Evolutionary conservation across 768 basidiomycete species (phyloP).

Genomic region (Clitopilus passeckerianus): DNA sequence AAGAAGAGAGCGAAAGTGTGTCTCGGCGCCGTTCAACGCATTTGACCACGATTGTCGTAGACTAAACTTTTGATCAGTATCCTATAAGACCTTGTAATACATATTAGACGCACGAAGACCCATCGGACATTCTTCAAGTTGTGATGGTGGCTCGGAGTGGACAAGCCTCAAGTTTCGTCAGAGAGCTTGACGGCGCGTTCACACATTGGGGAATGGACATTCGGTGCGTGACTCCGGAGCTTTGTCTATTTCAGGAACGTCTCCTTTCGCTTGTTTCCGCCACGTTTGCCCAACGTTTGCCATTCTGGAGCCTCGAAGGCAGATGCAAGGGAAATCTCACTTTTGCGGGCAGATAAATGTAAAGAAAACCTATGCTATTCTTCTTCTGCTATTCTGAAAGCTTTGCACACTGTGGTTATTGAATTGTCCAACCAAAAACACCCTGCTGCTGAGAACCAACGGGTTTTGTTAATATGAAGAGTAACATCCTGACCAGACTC

Average conservation of each 20-base stretch:
- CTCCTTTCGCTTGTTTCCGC: not conserved
- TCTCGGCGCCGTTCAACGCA: slow-evolving; percentile 70
- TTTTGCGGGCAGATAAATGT: not conserved
- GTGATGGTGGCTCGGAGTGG: slow-evolving; percentile 3
- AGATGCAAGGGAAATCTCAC: not conserved
- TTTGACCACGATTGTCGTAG: slow-evolving; percentile 80
- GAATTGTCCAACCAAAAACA: no score
- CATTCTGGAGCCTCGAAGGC: no score
- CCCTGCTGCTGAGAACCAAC: no score
- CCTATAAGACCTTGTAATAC: not conserved
- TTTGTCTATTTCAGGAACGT: slow-evolving; percentile 1
- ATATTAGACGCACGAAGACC: slow-evolving; percentile 42
- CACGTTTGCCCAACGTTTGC: not conserved
- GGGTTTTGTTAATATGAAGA: no score
- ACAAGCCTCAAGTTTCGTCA: slow-evolving; percentile 4
- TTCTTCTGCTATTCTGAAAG: no score
- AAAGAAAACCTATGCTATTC: no score
- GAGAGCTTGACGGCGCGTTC: not conserved
- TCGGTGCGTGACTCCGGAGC: not conserved
- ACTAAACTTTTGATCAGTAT: slow-evolving; percentile 31
- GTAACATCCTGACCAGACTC: no score
- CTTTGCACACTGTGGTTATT: no score
- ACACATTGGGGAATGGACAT: not conserved
- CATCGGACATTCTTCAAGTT: slow-evolving; percentile 43
- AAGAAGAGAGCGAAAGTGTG: slow-evolving; percentile 73